These are phyloP conservation scores for Ustilago loliicola DNA, from an alignment of 1,284 basidiomycete genomes.

Conservation along the genomic window DNA sequence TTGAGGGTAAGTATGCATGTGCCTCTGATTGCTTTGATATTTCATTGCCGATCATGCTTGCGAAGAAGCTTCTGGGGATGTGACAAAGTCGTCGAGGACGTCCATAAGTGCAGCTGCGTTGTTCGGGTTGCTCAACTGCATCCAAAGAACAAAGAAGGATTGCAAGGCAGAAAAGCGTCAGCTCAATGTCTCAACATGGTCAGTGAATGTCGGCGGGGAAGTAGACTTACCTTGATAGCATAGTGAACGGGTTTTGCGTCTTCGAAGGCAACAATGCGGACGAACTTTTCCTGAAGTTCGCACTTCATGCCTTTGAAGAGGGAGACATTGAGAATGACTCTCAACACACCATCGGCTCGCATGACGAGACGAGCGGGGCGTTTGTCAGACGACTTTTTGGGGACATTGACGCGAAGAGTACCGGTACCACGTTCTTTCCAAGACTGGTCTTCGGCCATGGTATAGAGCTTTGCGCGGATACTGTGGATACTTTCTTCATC, in stretches of 20 bases:
- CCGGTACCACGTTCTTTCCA: conserved; percentile 94
- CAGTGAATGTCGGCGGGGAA: background rate
- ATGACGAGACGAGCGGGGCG: conserved; percentile 85
- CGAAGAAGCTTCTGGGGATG: conserved; percentile 16
- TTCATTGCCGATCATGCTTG: conserved; percentile 19
- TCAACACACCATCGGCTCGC: conserved; percentile 91
- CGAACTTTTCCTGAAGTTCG: conserved; percentile 76
- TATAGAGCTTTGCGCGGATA: conserved; percentile 86
- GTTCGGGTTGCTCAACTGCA: conserved; percentile 50
- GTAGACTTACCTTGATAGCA: conserved; percentile 60
- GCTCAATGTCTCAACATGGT: background rate
- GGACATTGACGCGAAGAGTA: conserved; percentile 83
- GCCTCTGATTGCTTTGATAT: background rate
- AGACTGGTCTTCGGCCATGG: conserved; percentile 75
- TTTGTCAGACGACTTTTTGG: conserved; percentile 74
- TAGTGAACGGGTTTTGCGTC: conserved; percentile 62
- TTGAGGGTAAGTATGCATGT: background rate
- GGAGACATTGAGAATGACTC: conserved; percentile 85
- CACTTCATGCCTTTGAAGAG: conserved; percentile 89
- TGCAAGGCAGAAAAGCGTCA: background rate
- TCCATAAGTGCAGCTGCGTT: conserved; percentile 55
- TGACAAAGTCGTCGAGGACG: conserved; percentile 45
- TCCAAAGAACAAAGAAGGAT: background rate
- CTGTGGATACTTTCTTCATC: conserved; percentile 87
- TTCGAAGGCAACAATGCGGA: conserved; percentile 67